These are phyloP conservation scores for Salvia hispanica DNA, from an alignment of 257 asterid genomes.

Conservation along the genomic window DNA sequence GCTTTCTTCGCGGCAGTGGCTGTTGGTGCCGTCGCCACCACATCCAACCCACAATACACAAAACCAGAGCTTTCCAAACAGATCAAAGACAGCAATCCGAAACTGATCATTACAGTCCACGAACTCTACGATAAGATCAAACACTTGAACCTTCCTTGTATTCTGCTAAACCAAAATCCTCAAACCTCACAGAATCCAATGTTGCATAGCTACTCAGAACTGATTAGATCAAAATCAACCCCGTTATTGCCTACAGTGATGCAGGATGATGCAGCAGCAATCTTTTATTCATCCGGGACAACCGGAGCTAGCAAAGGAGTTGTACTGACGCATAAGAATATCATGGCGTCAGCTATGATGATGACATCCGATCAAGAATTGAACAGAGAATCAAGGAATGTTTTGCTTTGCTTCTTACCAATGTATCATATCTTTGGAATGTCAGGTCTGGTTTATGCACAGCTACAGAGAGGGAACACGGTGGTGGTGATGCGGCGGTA, in stretches of 20 bases:
- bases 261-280: constrained; percentile 39
- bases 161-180: constrained; percentile 2
- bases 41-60: constrained; percentile 38
- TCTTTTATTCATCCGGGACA: constrained; percentile 44
- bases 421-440: constrained; percentile 42
- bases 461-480: constrained; percentile 43
- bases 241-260: constrained; percentile 9
- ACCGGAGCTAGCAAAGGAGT: constrained; percentile 45
- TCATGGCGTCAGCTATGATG: constrained; percentile 39
- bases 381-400: constrained; percentile 11
- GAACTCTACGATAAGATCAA: constrained; percentile 38
- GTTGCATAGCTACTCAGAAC: constrained; percentile 14
- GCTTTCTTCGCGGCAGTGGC: constrained; percentile 36
- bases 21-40: constrained; percentile 40
- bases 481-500: constrained; percentile 41
- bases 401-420: constrained; percentile 40
- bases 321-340: constrained; percentile 40
- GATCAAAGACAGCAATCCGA: constrained; percentile 31
- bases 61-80: constrained; percentile 37
- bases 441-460: constrained; percentile 33
- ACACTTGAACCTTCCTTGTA: constrained; percentile 34
- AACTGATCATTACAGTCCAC: constrained; percentile 39
- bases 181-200: not conserved
- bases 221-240: not conserved
- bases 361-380: constrained; percentile 33